These are phyloP conservation scores for Cokeromyces recurvatus DNA, from an alignment of 371 early-diverging fungal species.

Conservation along the genomic window DNA sequence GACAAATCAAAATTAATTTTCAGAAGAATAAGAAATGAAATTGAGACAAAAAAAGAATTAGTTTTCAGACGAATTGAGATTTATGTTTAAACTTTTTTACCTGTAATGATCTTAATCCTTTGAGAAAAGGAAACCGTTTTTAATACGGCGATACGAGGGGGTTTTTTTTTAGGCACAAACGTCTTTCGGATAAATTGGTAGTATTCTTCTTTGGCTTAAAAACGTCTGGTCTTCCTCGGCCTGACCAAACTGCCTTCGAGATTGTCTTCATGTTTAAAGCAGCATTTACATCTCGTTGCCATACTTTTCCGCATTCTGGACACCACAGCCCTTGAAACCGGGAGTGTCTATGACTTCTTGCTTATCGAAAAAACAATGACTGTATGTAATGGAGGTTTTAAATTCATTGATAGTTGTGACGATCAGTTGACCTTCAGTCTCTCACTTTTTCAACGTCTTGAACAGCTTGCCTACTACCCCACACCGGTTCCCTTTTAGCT, in stretches of 20 bases:
- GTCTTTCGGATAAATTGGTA: no score
- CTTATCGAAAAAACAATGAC: not conserved
- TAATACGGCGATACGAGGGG: conserved; percentile 1
- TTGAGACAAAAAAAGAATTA: no score
- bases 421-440: not conserved
- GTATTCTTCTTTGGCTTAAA: not conserved
- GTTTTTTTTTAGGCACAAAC: no score
- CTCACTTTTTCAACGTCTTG: not conserved
- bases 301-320: not conserved
- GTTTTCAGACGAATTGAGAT: no score
- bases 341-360: no score
- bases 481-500: not conserved
- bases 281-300: conserved; percentile 4
- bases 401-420: not conserved
- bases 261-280: no score
- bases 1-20: no score
- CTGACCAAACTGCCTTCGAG: not conserved
- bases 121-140: conserved; percentile 1
- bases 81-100: no score
- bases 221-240: not conserved
- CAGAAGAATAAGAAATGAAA: no score
- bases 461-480: not conserved
- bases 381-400: not conserved
- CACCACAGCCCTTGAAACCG: not conserved
- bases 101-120: no score